phyloP scores from a whole-genome alignment of 140 eudicot genomes.

The Senecio squalidus region DNA sequence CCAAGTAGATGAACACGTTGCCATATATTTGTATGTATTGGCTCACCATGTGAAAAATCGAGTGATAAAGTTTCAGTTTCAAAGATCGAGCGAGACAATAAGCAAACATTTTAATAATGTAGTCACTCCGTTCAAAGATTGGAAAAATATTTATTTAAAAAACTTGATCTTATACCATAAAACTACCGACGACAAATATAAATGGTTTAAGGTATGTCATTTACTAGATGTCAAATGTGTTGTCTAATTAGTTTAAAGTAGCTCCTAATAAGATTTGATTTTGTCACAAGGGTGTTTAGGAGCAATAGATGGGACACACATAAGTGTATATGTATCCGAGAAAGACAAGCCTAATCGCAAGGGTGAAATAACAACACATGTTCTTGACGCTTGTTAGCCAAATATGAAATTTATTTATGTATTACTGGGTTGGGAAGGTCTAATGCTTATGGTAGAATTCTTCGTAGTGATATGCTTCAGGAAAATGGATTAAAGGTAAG shows the following conservation, averaged over 20 bases:
- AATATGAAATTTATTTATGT: neutral
- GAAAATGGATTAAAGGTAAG: neutral
- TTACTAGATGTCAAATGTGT: neutral
- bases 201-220: conserved; percentile 11
- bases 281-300: neutral
- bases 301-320: conserved; percentile 5
- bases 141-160: neutral
- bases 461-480: conserved; percentile 1
- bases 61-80: conserved; percentile 2
- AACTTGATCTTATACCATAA: neutral
- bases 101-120: conserved; percentile 10
- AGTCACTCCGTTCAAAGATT: neutral
- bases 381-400: neutral
- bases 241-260: no score
- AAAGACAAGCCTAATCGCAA: neutral
- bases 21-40: neutral
- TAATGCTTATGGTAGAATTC: conserved; percentile 1
- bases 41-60: conserved; percentile 18
- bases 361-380: neutral
- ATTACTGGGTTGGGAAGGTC: conserved; percentile 15
- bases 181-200: conserved; percentile 8
- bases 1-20: conserved; percentile 5
- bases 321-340: neutral
- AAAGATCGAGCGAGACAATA: neutral
- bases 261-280: neutral